These are phyloP conservation scores for Xylaria sp. DNA, from an alignment of 2,329 filamentous ascomycete genomes.

Conservation along the genomic window DNA sequence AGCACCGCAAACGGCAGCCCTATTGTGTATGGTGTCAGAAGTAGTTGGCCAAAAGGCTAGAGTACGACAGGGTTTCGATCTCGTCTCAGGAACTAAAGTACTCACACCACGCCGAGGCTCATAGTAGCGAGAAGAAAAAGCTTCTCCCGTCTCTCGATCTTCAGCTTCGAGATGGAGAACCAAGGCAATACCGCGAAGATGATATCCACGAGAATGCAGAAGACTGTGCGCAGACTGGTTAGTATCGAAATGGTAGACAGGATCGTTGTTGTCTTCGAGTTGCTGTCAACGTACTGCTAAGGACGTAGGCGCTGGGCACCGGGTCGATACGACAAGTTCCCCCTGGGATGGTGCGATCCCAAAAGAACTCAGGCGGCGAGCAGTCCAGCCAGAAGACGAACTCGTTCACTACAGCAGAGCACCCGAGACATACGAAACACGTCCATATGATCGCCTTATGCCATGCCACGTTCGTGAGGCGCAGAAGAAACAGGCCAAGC, in stretches of 20 bases:
- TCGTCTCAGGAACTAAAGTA: neutral
- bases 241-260: neutral
- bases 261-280: neutral
- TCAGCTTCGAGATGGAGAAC: slow-evolving; percentile 18
- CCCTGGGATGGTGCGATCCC: slow-evolving; percentile 4
- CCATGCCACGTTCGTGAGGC: slow-evolving; percentile 10
- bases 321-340: slow-evolving; percentile 1
- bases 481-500: slow-evolving; percentile 15
- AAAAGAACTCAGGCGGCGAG: slow-evolving; percentile 9
- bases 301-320: neutral
- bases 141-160: slow-evolving; percentile 6
- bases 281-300: neutral
- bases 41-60: no score
- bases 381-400: slow-evolving; percentile 17
- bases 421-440: slow-evolving; percentile 3
- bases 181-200: slow-evolving; percentile 16
- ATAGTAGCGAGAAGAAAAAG: slow-evolving; percentile 10
- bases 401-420: neutral
- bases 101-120: slow-evolving; percentile 9
- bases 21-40: no score
- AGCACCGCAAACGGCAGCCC: no score
- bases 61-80: no score
- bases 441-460: slow-evolving; percentile 15
- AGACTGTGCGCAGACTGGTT: neutral
- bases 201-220: slow-evolving; percentile 13